Base-by-base conservation (phyloP, 2,329 filamentous ascomycete species). In the Microascus cirrosus region DNA sequence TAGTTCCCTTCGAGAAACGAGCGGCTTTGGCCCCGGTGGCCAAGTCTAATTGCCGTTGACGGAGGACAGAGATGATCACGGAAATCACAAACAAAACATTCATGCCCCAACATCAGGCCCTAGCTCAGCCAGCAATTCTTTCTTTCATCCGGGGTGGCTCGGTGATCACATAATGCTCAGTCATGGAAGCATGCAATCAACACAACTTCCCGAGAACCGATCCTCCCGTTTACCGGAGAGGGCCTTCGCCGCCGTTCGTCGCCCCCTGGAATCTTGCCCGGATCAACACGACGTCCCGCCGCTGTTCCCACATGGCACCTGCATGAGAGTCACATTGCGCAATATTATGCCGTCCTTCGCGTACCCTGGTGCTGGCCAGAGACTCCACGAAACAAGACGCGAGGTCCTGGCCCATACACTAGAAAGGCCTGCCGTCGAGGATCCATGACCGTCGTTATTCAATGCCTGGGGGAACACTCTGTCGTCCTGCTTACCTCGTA, bases 151-250 rank as follows among this genome's bases (percentile, higher is more conserved):
- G 55, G 42, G 25, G 24, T 18, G n/a, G 20, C 18, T 22, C 22
- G 5, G 24, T 52, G 42, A 56, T 56, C 55, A 56, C 55, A 50
- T 56, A 56, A 56, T 56, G 55, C 24, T 56, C 45, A 35, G 55
- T 56, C 55, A 56, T 51, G 42, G 54, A 35, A 51, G 42, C 15
- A 51, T 35, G n/a, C 34, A 48, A 32, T 56, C 22, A 54, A 3
- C 11, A 11, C 25, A 35, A 54, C 1, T 2, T 20, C n/a, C 8
- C 20, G 24, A 28, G n/a, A 51, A 24, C 7, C 22, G 48, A 28
- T 22, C 45, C 45, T 20, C 20, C 20, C 48, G n/a, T 24, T n/a
- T 3, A n/a, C 25, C 22, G 24, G 20, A 12, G n/a, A 51, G 48
- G 22, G 20, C 48, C 48, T 22, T 24, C 10, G 20, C n/a, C 48